Percentiles rank a stretch among this genome's conserved stretches.
Conservation (phyloP, 192 early-diverging fungal species). For the Podila epigama region DNA sequence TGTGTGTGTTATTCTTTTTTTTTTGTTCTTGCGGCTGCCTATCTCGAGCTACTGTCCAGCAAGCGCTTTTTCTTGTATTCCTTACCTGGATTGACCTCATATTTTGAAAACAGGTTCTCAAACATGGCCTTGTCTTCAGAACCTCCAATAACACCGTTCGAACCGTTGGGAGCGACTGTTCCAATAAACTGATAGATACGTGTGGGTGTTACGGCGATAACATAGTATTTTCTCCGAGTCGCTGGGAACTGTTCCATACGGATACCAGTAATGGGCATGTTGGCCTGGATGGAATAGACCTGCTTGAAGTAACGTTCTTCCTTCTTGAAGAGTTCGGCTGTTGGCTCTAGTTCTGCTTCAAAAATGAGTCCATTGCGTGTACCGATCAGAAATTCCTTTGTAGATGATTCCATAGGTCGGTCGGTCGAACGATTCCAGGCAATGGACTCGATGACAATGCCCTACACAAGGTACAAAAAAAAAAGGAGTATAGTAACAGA, state of each 20-base stretch:
- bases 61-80: not conserved
- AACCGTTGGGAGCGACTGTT: conserved; percentile 49
- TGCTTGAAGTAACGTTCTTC: conserved; percentile 83
- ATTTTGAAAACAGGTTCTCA: conserved; percentile 74
- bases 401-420: conserved; percentile 62
- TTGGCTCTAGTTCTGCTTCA: conserved; percentile 89
- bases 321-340: conserved; percentile 83
- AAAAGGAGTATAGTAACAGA: not conserved
- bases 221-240: conserved; percentile 75
- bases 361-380: conserved; percentile 87
- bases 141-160: conserved; percentile 48
- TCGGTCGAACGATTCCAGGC: conserved; percentile 82
- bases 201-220: conserved; percentile 82
- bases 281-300: conserved; percentile 76
- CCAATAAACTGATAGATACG: conserved; percentile 96
- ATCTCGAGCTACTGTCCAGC: not conserved
- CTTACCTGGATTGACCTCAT: conserved; percentile 74
- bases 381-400: conserved; percentile 85
- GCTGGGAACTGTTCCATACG: conserved; percentile 84
- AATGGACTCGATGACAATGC: conserved; percentile 83
- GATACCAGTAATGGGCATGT: conserved; percentile 80
- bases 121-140: conserved; percentile 75
- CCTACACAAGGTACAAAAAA: conserved; percentile 44
- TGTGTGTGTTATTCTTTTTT: not conserved
- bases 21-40: conserved; percentile 1